phyloP scores from a whole-genome alignment of 1,139 yeast species.

The Candida albicans region DNA sequence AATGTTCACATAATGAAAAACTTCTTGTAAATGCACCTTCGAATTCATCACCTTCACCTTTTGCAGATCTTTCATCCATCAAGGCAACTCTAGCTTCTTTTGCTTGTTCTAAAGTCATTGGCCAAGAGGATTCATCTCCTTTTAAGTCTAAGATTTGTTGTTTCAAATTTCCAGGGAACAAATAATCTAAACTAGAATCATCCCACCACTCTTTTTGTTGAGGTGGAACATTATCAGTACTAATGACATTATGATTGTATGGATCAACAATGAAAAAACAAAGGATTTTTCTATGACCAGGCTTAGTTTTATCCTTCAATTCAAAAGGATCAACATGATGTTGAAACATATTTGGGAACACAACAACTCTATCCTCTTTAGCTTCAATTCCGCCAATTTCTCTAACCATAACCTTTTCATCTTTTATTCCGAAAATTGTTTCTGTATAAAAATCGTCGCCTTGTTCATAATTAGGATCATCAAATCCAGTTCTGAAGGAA shows the following conservation, averaged over 20 bases:
- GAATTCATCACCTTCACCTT: constrained; percentile 11
- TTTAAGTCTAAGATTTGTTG: constrained; percentile 11
- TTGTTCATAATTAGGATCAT: constrained; percentile 40
- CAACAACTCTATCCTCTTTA: constrained; percentile 28
- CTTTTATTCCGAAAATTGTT: constrained; percentile 28
- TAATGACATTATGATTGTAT: constrained; percentile 25
- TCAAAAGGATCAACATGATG: constrained; percentile 43
- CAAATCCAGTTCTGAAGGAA: constrained; percentile 31
- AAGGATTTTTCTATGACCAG: constrained; percentile 42
- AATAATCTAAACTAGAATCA: constrained; percentile 17
- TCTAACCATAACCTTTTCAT: constrained; percentile 25
- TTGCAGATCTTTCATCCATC: constrained; percentile 33
- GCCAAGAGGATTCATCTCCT: constrained; percentile 16
- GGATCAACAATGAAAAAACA: constrained; percentile 46
- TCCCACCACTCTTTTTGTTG: constrained; percentile 43
- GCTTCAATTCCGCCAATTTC: constrained; percentile 28
- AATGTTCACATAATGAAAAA: constrained; percentile 36
- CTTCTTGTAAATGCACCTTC: constrained; percentile 18
- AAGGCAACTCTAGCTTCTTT: constrained; percentile 25
- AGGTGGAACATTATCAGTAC: constrained; percentile 40
- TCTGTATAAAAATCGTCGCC: constrained; percentile 27
- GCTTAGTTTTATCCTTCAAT: constrained; percentile 32
- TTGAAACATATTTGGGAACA: constrained; percentile 43
- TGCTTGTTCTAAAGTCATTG: constrained; percentile 26
- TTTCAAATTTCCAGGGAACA: constrained; percentile 15